Evolutionary conservation across 2,329 filamentous ascomycete species (phyloP), one percentile per base, ranked within the genome.

Genomic region (Colletotrichum shisoi): DNA sequence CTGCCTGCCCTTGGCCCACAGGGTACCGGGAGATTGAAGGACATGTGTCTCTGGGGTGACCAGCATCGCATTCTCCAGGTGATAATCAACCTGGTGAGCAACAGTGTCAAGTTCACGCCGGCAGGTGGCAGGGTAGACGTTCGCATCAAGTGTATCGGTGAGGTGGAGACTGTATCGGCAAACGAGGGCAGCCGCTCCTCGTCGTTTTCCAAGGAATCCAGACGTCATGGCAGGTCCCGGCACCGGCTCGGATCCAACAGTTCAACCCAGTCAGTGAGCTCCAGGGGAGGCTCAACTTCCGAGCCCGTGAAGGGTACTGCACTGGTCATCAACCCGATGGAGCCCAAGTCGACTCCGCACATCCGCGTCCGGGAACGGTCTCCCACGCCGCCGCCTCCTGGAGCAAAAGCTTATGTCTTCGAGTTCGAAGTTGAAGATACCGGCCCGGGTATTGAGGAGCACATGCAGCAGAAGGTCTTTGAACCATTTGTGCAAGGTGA

Each of bases 401-500:
- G 84, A 65, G 86, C 90, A 13, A 89, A 85, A 74, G 85, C 86
- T n/a, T 86, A 91, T 61, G 75, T 88, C 11, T 96, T 96, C 72
- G 91, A 96, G 73, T 96, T 97, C 68, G 91, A 96, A 74, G 92
- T 97, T 0, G 85, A 93, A 74, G 94, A 97, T 71, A 94, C 89
- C 0, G 94, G 94, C 0, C 93, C 93, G 0, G 94, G 94, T 34
- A 96, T 97, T 63, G 87, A 92, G 0, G 85, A 89, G 7, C 81
- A 90, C 70, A 86, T 96, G 76, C 92, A 93, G 72, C 83, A 91
- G 63, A 89, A 89, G 71, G 92, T 97, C 11, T 97, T 97, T 75
- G 94, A 97, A 76, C 94, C 94, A 0, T 97, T 97, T 74, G 91
- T 97, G 0, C 94, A 97, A 77, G 94, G 91, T n/a, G 93, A 97